These are phyloP conservation scores for Malus sieversii DNA, from an alignment of 306 rosid species.

Conservation along the genomic window DNA sequence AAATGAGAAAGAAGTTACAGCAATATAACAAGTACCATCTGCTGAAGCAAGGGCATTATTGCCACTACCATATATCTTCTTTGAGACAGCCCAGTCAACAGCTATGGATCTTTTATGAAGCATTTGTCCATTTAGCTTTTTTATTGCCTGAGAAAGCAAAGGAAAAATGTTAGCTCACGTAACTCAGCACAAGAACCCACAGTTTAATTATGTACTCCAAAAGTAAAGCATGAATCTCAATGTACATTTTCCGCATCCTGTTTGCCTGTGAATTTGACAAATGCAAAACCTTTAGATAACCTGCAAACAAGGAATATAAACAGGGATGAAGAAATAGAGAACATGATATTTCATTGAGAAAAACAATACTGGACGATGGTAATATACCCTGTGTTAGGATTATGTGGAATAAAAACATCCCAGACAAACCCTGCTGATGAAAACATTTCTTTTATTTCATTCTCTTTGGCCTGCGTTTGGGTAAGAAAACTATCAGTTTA, in stretches of 20 bases:
- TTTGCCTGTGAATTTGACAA: slow-evolving; percentile 82
- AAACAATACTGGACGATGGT: not conserved
- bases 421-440: slow-evolving; percentile 78
- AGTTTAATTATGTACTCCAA: not conserved
- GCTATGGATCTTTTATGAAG: slow-evolving; percentile 74
- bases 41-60: slow-evolving; percentile 36
- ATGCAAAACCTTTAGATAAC: slow-evolving; percentile 84
- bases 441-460: slow-evolving; percentile 57
- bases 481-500: slow-evolving; percentile 23
- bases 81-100: slow-evolving; percentile 95
- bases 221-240: slow-evolving; percentile 10
- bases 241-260: slow-evolving; percentile 78
- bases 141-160: slow-evolving; percentile 58
- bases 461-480: slow-evolving; percentile 56
- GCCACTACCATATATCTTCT: slow-evolving; percentile 61
- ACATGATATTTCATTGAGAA: not conserved
- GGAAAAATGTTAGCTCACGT: slow-evolving; percentile 6
- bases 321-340: not conserved
- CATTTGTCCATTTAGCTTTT: slow-evolving; percentile 64
- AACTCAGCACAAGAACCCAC: slow-evolving; percentile 4
- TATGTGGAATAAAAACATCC: slow-evolving; percentile 76
- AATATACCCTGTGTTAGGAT: slow-evolving; percentile 65
- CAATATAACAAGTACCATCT: slow-evolving; percentile 39
- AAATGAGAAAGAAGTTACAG: not conserved
- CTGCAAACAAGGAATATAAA: slow-evolving; percentile 45